Percentiles rank a stretch among this genome's conserved stretches.
Evolutionary conservation across 352 stramenopile genomes (phyloP).

Genomic region (Globisporangium abappressorium): DNA sequence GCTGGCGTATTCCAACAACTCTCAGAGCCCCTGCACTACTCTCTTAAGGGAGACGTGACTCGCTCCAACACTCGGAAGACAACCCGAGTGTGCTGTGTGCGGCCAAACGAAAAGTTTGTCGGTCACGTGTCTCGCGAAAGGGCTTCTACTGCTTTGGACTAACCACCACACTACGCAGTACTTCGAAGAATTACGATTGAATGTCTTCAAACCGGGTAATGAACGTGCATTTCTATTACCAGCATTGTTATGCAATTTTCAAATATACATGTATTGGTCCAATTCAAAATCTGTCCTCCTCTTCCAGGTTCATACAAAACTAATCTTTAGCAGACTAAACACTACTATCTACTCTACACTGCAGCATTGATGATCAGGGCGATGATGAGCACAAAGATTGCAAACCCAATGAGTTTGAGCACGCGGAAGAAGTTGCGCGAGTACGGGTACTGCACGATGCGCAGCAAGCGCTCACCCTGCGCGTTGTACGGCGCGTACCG

Average conservation of each 20-base stretch:
- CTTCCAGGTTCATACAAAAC: neutral
- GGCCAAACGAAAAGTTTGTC: neutral
- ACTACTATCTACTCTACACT: neutral
- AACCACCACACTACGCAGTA: too few species aligned
- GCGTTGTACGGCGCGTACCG: conserved; percentile 59
- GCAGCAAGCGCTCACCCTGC: conserved; percentile 29
- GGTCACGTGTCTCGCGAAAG: too few species aligned
- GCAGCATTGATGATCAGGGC: conserved; percentile 2
- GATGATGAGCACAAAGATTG: neutral
- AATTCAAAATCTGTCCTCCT: neutral
- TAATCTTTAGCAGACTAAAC: neutral
- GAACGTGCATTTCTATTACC: too few species aligned
- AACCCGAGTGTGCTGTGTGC: neutral
- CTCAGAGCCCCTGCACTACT: neutral
- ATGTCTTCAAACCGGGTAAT: too few species aligned
- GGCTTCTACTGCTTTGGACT: too few species aligned
- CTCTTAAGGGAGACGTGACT: neutral
- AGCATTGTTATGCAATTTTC: neutral
- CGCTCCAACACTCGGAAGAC: neutral
- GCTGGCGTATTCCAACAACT: neutral
- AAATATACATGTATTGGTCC: neutral
- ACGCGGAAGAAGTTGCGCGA: conserved; percentile 19
- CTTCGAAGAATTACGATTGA: too few species aligned
- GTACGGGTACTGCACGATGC: conserved; percentile 40
- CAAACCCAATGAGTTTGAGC: conserved; percentile 5